These are phyloP conservation scores for Penicillium mononematosum DNA, from an alignment of 495 filamentous ascomycete species.

Conservation along the genomic window DNA sequence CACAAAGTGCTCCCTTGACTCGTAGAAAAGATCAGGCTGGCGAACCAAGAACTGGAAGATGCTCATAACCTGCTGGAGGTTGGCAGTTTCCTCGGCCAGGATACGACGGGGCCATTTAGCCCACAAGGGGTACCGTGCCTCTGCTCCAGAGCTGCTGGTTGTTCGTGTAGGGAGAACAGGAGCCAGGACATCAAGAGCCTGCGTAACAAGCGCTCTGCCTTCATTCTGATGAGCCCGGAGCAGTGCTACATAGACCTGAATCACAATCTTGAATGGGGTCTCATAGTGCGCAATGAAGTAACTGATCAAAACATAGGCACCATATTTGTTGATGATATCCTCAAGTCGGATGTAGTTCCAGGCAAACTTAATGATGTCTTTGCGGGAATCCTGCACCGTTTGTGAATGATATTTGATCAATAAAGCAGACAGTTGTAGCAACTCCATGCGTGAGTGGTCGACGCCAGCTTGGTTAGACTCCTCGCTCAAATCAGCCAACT, in stretches of 20 bases:
- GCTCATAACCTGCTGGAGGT: slow-evolving; percentile 91
- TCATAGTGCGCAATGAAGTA: slow-evolving; percentile 98
- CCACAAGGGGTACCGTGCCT: slow-evolving; percentile 73
- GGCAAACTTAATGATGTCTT: slow-evolving; percentile 98
- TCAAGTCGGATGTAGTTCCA: slow-evolving; percentile 98
- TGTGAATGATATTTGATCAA: slow-evolving; percentile 89
- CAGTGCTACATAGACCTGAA: slow-evolving; percentile 87
- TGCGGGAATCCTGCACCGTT: slow-evolving; percentile 83
- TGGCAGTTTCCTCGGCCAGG: slow-evolving; percentile 91
- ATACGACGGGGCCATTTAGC: slow-evolving; percentile 88
- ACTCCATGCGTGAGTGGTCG: slow-evolving; percentile 94
- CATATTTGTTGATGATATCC: slow-evolving; percentile 98
- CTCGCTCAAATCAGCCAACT: slow-evolving; percentile 77
- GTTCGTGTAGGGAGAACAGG: slow-evolving; percentile 80
- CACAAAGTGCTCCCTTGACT: slow-evolving; percentile 86
- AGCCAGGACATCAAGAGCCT: slow-evolving; percentile 90
- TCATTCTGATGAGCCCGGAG: slow-evolving; percentile 93
- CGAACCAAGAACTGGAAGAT: slow-evolving; percentile 96
- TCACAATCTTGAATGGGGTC: slow-evolving; percentile 91
- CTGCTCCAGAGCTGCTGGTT: slow-evolving; percentile 40
- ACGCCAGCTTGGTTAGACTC: slow-evolving; percentile 83
- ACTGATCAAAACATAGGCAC: slow-evolving; percentile 92
- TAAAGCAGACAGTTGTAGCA: slow-evolving; percentile 90
- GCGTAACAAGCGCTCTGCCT: slow-evolving; percentile 85
- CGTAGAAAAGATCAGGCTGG: slow-evolving; percentile 91